These are phyloP conservation scores for Brassica carinata DNA, from an alignment of 345 rosid species.

Conservation along the genomic window DNA sequence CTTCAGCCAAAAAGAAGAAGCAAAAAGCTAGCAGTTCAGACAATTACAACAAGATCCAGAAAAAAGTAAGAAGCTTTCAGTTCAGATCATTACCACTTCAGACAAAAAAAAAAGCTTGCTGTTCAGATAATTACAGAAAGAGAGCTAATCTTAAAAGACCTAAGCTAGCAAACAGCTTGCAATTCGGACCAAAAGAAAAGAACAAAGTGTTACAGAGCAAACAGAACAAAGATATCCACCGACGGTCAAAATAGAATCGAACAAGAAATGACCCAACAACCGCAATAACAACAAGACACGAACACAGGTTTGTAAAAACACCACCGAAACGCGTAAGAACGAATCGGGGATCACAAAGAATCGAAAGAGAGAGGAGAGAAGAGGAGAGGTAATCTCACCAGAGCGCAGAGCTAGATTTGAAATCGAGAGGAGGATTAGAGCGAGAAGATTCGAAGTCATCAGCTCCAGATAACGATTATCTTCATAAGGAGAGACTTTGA, in stretches of 20 bases:
- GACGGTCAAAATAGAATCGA: constrained; percentile 25
- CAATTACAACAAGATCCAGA: neutral
- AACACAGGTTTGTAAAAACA: neutral
- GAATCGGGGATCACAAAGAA: constrained; percentile 7
- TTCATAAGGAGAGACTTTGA: constrained; percentile 31
- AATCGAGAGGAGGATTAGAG: neutral
- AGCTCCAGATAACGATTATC: constrained; percentile 17
- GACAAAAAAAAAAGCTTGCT: neutral
- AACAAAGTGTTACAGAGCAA: neutral
- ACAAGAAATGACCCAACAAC: constrained; percentile 2
- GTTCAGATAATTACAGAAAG: no score
- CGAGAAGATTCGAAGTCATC: neutral
- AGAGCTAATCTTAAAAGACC: no score
- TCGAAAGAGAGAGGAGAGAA: neutral
- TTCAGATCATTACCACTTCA: neutral
- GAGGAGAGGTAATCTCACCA: constrained; percentile 28
- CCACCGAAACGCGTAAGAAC: neutral
- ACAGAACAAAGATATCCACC: neutral
- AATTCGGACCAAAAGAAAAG: neutral
- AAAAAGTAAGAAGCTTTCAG: neutral
- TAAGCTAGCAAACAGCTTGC: neutral
- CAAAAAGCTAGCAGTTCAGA: neutral
- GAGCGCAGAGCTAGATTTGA: constrained; percentile 13
- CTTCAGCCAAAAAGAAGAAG: neutral
- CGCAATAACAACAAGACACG: constrained; percentile 1